Conservation (phyloP, 2,329 filamentous ascomycete genomes). For the Scorias spongiosa region DNA sequence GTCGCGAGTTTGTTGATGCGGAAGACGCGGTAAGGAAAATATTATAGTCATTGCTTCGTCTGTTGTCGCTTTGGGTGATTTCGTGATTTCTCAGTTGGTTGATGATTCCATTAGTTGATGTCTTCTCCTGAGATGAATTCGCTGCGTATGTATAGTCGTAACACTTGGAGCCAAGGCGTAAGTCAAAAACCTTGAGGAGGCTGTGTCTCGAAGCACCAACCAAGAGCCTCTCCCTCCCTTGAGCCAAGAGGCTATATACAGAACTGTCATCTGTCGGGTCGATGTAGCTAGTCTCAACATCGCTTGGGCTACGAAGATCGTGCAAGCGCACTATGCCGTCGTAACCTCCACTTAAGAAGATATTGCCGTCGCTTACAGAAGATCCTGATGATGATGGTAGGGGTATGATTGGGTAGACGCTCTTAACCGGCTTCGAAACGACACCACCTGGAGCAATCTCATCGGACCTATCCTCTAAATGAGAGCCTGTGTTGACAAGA, state of each 20-base stretch:
- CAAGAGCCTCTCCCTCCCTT: slow-evolving; percentile 41
- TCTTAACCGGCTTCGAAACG: slow-evolving; percentile 20
- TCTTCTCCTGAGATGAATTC: too few species aligned
- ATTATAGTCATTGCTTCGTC: slow-evolving; percentile 23
- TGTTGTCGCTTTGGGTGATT: neutral
- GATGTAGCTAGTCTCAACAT: slow-evolving; percentile 32
- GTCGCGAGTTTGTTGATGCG: slow-evolving; percentile 7
- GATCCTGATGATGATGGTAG: slow-evolving; percentile 17
- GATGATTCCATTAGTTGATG: neutral
- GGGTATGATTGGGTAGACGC: slow-evolving; percentile 32
- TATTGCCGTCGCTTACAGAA: slow-evolving; percentile 23
- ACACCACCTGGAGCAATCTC: slow-evolving; percentile 2
- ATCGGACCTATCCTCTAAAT: slow-evolving; percentile 7
- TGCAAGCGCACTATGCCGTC: slow-evolving; percentile 44
- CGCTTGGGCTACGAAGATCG: slow-evolving; percentile 39
- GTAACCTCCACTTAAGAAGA: slow-evolving; percentile 46
- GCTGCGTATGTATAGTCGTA: slow-evolving; percentile 17
- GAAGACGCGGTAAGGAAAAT: slow-evolving; percentile 27
- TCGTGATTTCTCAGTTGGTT: neutral
- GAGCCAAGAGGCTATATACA: slow-evolving; percentile 42
- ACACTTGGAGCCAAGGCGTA: slow-evolving; percentile 32
- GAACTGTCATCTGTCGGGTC: slow-evolving; percentile 43
- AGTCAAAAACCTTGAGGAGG: slow-evolving; percentile 47
- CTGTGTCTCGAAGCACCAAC: slow-evolving; percentile 42
- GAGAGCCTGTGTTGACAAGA: slow-evolving; percentile 11